Conservation (phyloP, 2,329 filamentous ascomycete genomes). For the Fusarium cicatricum region DNA sequence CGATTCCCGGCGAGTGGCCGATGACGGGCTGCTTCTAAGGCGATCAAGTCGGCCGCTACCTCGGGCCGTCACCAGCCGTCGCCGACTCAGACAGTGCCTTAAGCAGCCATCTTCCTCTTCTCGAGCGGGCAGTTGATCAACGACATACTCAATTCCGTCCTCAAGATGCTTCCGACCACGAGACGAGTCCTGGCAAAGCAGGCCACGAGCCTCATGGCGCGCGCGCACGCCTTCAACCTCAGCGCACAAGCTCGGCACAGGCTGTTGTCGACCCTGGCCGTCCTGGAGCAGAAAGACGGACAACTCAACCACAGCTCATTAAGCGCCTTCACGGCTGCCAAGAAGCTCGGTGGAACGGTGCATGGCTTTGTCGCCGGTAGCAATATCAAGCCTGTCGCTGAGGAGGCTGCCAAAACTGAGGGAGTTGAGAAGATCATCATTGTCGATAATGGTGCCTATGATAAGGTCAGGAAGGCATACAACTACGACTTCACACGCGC, state of each 20-base stretch:
- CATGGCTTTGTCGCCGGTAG: slow-evolving; percentile 88
- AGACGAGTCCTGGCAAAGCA: slow-evolving; percentile 42
- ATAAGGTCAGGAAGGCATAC: slow-evolving; percentile 69
- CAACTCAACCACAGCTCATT: slow-evolving; percentile 84
- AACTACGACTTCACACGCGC: neutral
- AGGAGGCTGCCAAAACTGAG: slow-evolving; percentile 86
- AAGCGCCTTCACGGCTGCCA: slow-evolving; percentile 84
- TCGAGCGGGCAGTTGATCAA: slow-evolving; percentile 23
- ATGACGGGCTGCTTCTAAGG: slow-evolving; percentile 36
- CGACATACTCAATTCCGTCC: slow-evolving; percentile 17
- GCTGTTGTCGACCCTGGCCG: slow-evolving; percentile 85
- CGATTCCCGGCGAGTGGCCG: slow-evolving; percentile 40
- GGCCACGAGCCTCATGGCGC: slow-evolving; percentile 40
- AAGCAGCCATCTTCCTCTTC: slow-evolving; percentile 13
- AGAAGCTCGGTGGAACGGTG: slow-evolving; percentile 84
- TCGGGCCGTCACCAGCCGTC: slow-evolving; percentile 52
- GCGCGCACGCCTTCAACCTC: slow-evolving; percentile 36
- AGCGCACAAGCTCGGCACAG: slow-evolving; percentile 49
- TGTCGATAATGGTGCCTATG: slow-evolving; percentile 89
- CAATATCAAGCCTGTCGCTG: slow-evolving; percentile 77
- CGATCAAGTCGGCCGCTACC: slow-evolving; percentile 39
- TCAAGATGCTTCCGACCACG: slow-evolving; percentile 45
- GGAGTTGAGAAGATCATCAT: slow-evolving; percentile 92
- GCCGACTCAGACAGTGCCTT: slow-evolving; percentile 29
- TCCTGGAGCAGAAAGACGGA: slow-evolving; percentile 92